Evolutionary conservation across 2,329 filamentous ascomycete species (phyloP), one percentile per base, ranked within the genome.

Genomic region (Talaromyces sp.): DNA sequence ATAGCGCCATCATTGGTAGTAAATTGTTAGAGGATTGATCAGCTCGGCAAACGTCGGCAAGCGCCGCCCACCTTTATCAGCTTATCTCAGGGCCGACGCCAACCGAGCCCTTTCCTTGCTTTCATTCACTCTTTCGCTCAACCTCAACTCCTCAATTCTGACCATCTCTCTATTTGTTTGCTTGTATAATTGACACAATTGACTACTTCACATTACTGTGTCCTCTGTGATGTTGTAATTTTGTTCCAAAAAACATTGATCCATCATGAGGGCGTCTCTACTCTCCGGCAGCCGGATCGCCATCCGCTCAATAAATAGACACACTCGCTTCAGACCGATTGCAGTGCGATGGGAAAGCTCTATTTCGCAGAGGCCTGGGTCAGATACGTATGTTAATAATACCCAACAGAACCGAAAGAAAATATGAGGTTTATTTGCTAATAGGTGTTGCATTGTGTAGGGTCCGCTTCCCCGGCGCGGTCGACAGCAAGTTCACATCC

Each of bases 401-500:
- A 60, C n/a, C 25, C n/a, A 53, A 29, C 8, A n/a, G n/a, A 8
- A 43, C 10, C 17, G 17, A 7, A 19, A 3, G 17, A 19, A 36
- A 40, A 56, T 36, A 22, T 2, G 19, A 34, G 27, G 17, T 4
- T n/a, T 7, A 29, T 34, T 34, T 58, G 15, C 47, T 56, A 60
- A 65, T 68, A 49, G 71, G 43, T 19, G 38, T 22, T 29, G 63
- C 72, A 13, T 6, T 31, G 29, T 62, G 47, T 34, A 88, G 85
- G 65, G 83, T 87, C 11, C 81, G 87, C 64, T 99, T 99, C 71
- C 95, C 95, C 0, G 95, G 95, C n/a, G 95, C 95, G 0, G 84
- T 98, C 61, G 94, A 97, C 77, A 97, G 92, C 76, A 91, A 92
- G 68, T 99, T 99, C 79, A 96, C 92, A 4, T 89, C 86, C 69